Base-by-base conservation (phyloP, 768 basidiomycete genomes). In the Arthromyces matolae region DNA sequence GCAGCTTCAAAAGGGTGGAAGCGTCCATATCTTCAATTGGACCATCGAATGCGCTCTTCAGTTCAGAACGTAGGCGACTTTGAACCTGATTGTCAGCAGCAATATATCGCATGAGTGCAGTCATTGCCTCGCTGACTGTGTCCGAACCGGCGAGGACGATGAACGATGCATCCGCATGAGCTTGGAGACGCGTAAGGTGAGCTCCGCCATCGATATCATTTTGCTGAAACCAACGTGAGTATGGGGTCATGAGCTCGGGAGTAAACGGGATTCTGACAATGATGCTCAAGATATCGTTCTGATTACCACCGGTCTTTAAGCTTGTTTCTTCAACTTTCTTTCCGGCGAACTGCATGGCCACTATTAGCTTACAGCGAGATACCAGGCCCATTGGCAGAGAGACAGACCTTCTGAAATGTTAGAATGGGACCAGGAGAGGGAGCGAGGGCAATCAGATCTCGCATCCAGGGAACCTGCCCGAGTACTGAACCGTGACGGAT, bases 401-500 rank as follows among this genome's bases (percentile, higher is more conserved):
- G 36, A 41, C 28, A 2, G 31, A 51, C 53, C 28, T 55, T 36
- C 27, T 58, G 59, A 36, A 60, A 59, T 19, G 54, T 20, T 29
- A 53, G 27, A 42, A 60, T 60, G 3, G 59, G 57, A 0, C 51
- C 59, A 36, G 53, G 54, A n/a, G 41, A 20, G 4, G 60, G 60
- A 1, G 53, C 38, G 12, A 57, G 49, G 3, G 48, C 53, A 16
- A 59, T 14, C 8, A 60, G 24, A 22, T 52, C 55, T 20, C 54
- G 24, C 42, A 60, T 51, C 55, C 59, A 62, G 3, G 60, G 60
- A 33, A 62, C 49, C 37, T 62, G 60, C 14, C 60, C 59, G 19
- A 62, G 41, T 18, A 55, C 59, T 60, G 32, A 14, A 31, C 14
- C 1, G 25, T 45, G 18, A 51, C 20, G n/a, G n/a, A n/a, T n/a